Evolutionary conservation across 331 rosid species (phyloP), one percentile per base, ranked within the genome.

Genomic region (Telfairia occidentalis): DNA sequence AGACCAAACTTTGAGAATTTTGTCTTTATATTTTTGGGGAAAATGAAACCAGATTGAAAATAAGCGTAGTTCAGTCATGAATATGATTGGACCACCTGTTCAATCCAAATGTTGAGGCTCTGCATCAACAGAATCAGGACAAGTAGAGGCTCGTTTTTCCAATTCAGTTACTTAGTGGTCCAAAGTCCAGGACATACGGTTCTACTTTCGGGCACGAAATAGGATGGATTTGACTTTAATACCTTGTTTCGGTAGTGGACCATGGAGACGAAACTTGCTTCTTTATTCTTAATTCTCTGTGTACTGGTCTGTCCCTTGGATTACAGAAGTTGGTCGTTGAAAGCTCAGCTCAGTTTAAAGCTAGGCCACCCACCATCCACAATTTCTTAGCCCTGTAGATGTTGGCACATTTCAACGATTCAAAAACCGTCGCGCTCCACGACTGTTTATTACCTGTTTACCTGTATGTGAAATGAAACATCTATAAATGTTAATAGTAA

Each of bases 151-250:
- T 29, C 49, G 75, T 71, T 71, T 71, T 40, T 71, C 75, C 28
- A 18, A 26, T 29, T 71, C 37, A 29, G 37, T 70, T 18, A 29
- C 7, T 9, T 42, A 71, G 59, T 48, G 76, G 76, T 71, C 76
- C 76, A 71, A 71, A 48, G 60, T 71, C 60, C 43, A 48, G 76
- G 60, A 71, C 76, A 71, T 29, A 48, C 59, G 76, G 46, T 71
- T 71, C 76, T 71, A 71, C 60, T 71, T 71, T 71, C 76, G 30
- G 60, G 76, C 76, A 71, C 45, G 43, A 48, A 71, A 29, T 48
- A 49, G 76, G 60, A 71, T 48, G 43, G 59, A 71, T 29, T 71
- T 49, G 60, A 71, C 43, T 48, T 48, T n/a, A 32, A 43, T 71
- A 30, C 76, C 76, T 18, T 30, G 2, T 30, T 70, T 28, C 5